Evolutionary conservation across 331 rosid species (phyloP), one percentile per base, ranked within the genome.

Genomic region (Spiraea crenata): DNA sequence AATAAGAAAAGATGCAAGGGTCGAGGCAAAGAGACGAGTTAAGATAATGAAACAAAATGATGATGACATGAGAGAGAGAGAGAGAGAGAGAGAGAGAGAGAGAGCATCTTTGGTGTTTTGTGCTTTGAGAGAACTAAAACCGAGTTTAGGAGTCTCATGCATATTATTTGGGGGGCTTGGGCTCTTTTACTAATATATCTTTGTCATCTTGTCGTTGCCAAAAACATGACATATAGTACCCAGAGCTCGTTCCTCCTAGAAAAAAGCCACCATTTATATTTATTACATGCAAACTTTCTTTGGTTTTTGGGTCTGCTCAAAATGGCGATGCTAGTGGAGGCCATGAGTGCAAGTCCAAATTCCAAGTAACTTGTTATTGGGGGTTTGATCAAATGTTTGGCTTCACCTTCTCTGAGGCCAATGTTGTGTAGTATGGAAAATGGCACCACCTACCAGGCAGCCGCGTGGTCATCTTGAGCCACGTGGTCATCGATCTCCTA

Each of bases 191-290:
- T 71, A 17, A 16, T 39, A 58, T 1, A 42, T 60, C 54, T 74
- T 73, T 74, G 71, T 82, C 74, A 20, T 82, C 77, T 78, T 67
- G 61, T 76, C 77, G 78, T 79, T 74, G 74, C 81, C 69, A 49
- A 82, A 76, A 70, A 71, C 77, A 84, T 62, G 70, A 39, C 77
- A 80, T 71, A 80, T 82, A 82, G 72, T 76, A 74, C 87, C 83
- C 86, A 79, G 51, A 77, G 44, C 73, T 69, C 39, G 57, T 60
- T 52, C 74, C 59, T 78, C 73, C 66, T 31, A 51, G 31, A 25
- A 25, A 63, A 70, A 39, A 60, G 25, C 50, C 34, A 62, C 57
- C 76, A 38, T 70, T 69, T 77, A 8, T 20, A 1, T 48, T 48
- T 48, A 10, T 19, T 42, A 3, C 9, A 38, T 42, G n/a, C 7